Percentiles rank a stretch among this genome's conserved stretches.
Evolutionary conservation across 805 yeast genomes (phyloP).

Genomic region (Suhomyces tanzawaensis): DNA sequence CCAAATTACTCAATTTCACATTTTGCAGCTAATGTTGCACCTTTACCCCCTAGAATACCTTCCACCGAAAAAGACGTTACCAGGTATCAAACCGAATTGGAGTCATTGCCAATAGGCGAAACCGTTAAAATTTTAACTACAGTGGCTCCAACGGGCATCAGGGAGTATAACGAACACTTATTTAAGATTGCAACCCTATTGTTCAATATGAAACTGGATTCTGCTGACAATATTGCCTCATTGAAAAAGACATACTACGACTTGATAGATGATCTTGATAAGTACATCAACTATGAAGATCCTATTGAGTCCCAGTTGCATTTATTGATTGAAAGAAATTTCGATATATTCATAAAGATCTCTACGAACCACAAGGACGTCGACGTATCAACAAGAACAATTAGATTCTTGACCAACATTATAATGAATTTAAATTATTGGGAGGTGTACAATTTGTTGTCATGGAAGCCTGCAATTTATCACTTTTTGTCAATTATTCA

Average conservation of each 20-base stretch:
- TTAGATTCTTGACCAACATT: constrained; percentile 36
- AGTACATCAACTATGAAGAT: constrained; percentile 20
- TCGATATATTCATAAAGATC: constrained; percentile 37
- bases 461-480: constrained; percentile 42
- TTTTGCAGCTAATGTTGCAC: constrained; percentile 2
- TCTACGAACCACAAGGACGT: constrained; percentile 29
- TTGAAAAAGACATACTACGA: constrained; percentile 24
- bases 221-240: constrained; percentile 12
- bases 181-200: constrained; percentile 28
- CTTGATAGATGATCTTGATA: constrained; percentile 24
- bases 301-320: constrained; percentile 33
- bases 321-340: constrained; percentile 35
- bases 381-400: constrained; percentile 32
- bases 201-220: constrained; percentile 15
- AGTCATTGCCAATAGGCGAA: constrained; percentile 19
- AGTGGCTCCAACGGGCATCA: constrained; percentile 29
- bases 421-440: constrained; percentile 42
- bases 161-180: constrained; percentile 39
- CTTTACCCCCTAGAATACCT: neutral
- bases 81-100: neutral
- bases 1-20: neutral
- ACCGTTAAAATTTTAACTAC: constrained; percentile 22
- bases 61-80: neutral
- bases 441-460: constrained; percentile 41
- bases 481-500: constrained; percentile 39